Conservation (phyloP, 192 early-diverging fungal genomes). For the Borealophlyctis nickersoniae region DNA sequence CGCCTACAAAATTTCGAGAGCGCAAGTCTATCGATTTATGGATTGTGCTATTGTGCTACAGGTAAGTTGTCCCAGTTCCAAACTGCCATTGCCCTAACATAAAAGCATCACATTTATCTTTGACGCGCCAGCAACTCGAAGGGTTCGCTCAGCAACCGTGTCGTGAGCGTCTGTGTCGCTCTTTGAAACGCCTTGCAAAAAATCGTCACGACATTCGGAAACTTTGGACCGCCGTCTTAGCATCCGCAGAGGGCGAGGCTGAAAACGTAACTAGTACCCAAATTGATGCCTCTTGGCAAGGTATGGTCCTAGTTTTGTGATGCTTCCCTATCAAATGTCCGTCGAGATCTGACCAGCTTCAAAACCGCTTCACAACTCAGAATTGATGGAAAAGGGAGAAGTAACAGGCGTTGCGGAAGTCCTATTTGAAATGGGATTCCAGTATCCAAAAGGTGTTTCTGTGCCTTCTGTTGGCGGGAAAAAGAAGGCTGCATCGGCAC, state of each 20-base stretch:
- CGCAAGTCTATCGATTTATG: conserved; percentile 43
- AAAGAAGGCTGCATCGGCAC: no score
- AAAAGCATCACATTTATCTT: neutral
- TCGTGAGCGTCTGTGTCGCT: conserved; percentile 48
- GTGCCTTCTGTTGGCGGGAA: no score
- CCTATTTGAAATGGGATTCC: no score
- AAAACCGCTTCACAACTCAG: no score
- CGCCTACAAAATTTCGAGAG: conserved; percentile 37
- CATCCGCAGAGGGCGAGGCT: neutral
- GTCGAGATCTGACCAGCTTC: no score
- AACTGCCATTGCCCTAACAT: neutral
- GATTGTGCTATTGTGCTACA: conserved; percentile 38
- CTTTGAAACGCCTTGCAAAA: conserved; percentile 40
- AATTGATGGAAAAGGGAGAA: no score
- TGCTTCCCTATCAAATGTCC: no score
- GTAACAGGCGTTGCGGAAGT: no score
- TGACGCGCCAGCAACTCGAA: conserved; percentile 30
- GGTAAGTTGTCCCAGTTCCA: conserved; percentile 8
- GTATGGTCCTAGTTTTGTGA: no score
- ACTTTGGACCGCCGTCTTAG: conserved; percentile 30
- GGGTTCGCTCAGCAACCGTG: conserved; percentile 36
- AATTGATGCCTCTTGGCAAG: no score
- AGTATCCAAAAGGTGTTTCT: no score
- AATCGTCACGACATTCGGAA: conserved; percentile 29
- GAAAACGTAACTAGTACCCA: neutral